Percentiles rank a stretch among this genome's conserved stretches.
Conservation (phyloP, 371 early-diverging fungal genomes). For the Mortierella sp. region DNA sequence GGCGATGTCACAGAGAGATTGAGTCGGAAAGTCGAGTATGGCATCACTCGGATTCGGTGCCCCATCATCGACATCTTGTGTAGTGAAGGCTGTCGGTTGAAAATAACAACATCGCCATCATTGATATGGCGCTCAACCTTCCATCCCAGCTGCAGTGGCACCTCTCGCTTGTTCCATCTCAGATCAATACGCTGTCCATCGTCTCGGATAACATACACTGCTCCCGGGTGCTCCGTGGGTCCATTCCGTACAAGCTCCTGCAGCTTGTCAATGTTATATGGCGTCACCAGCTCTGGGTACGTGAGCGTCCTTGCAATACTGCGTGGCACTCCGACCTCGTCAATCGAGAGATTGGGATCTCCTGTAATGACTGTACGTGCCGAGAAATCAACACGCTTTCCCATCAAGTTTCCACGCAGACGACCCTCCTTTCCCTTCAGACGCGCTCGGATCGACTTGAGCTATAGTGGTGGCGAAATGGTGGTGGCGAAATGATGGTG, state of each 20-base stretch:
- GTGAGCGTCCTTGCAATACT: slow-evolving; percentile 98
- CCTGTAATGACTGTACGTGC: slow-evolving; percentile 99
- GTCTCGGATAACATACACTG: slow-evolving; percentile 98
- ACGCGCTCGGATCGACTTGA: slow-evolving; percentile 97
- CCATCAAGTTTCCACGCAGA: slow-evolving; percentile 99
- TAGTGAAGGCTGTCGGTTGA: slow-evolving; percentile 99
- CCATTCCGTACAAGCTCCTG: slow-evolving; percentile 96
- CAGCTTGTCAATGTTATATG: slow-evolving; percentile 96
- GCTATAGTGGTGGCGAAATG: too few species aligned
- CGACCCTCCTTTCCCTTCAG: slow-evolving; percentile 99
- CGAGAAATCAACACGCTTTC: slow-evolving; percentile 99
- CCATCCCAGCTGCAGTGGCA: slow-evolving; percentile 94
- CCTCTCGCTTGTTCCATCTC: slow-evolving; percentile 89
- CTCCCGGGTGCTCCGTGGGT: slow-evolving; percentile 98
- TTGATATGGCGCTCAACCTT: slow-evolving; percentile 98
- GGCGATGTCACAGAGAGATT: slow-evolving; percentile 99
- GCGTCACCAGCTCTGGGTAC: slow-evolving; percentile 98
- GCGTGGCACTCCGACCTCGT: slow-evolving; percentile 99
- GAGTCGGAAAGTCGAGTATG: slow-evolving; percentile 98
- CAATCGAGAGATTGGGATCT: slow-evolving; percentile 97
- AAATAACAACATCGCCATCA: slow-evolving; percentile 98
- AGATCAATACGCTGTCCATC: slow-evolving; percentile 98
- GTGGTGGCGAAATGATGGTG: too few species aligned
- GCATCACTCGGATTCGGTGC: slow-evolving; percentile 98
- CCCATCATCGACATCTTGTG: slow-evolving; percentile 99